phyloP scores from a whole-genome alignment of 495 filamentous ascomycete genomes.

The Patellaria atrata region DNA sequence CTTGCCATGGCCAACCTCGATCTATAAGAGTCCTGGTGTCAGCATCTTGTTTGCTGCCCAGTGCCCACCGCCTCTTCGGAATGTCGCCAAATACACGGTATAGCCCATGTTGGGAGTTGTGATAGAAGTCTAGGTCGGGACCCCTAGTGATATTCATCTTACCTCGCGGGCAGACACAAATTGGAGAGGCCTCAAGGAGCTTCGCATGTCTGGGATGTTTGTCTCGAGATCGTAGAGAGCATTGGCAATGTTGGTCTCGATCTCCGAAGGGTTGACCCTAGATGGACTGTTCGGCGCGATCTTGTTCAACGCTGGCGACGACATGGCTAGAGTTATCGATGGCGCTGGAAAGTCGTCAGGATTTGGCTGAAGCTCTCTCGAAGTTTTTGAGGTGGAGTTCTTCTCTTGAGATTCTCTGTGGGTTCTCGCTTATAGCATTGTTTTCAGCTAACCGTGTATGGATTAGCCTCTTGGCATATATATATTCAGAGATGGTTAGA shows the following conservation, averaged over 20 bases:
- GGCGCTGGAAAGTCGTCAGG: no score
- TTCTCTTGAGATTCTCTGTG: no score
- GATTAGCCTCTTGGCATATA: no score
- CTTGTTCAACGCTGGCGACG: slow-evolving; percentile 74
- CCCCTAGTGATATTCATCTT: slow-evolving; percentile 36
- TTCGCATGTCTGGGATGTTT: slow-evolving; percentile 93
- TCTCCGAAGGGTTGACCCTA: slow-evolving; percentile 81
- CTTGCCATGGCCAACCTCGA: slow-evolving; percentile 99
- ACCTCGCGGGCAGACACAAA: slow-evolving; percentile 97
- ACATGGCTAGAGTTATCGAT: no score
- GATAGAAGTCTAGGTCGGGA: slow-evolving; percentile 5
- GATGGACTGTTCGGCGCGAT: slow-evolving; percentile 93
- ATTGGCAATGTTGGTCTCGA: slow-evolving; percentile 84
- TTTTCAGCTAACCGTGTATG: no score
- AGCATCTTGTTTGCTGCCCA: slow-evolving; percentile 44
- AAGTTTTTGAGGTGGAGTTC: no score
- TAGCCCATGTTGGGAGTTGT: slow-evolving; percentile 6
- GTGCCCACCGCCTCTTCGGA: slow-evolving; percentile 44
- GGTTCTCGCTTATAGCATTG: no score
- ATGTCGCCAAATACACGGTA: slow-evolving; percentile 12
- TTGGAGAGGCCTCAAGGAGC: slow-evolving; percentile 83
- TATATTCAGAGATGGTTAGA: no score
- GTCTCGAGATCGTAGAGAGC: slow-evolving; percentile 96
- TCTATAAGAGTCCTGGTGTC: slow-evolving; percentile 60
- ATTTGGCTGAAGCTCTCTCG: no score